Conservation (phyloP, 164 flowering plant genomes). For the Tetrastigma voinierianum region DNA sequence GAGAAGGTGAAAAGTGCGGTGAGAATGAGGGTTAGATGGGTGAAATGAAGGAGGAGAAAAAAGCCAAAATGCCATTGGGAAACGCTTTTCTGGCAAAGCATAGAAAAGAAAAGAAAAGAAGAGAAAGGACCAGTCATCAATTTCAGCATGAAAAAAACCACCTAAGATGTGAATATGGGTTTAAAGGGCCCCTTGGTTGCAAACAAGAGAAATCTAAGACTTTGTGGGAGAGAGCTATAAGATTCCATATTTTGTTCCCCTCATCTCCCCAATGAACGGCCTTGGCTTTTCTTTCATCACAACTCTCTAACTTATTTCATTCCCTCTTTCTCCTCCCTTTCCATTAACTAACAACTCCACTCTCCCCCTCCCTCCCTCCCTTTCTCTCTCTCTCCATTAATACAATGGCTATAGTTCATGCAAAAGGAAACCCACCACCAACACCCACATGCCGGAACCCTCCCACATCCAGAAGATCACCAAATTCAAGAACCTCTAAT, state of each 20-base stretch:
- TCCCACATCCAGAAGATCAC: neutral
- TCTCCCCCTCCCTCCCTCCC: constrained; percentile 1
- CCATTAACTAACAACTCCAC: constrained; percentile 2
- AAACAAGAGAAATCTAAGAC: no score
- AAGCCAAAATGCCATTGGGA: constrained; percentile 33
- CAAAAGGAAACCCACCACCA: constrained; percentile 10
- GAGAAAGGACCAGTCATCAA: no score
- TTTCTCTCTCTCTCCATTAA: neutral
- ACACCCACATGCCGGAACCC: constrained; percentile 1
- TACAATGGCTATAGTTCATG: constrained; percentile 38
- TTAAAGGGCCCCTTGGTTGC: no score
- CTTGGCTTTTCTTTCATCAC: constrained; percentile 43
- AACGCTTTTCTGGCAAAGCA: constrained; percentile 26
- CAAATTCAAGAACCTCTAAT: constrained; percentile 26
- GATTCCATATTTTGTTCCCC: constrained; percentile 34
- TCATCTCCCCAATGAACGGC: constrained; percentile 35
- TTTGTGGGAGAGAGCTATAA: constrained; percentile 14
- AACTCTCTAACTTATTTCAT: constrained; percentile 23
- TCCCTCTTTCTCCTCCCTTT: constrained; percentile 14
- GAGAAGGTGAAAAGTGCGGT: no score
- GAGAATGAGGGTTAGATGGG: no score
- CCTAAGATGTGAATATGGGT: constrained; percentile 10
- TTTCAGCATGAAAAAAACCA: constrained; percentile 1
- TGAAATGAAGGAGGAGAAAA: constrained; percentile 3
- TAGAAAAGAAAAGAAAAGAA: constrained; percentile 23